Evolutionary conservation across 192 early-diverging fungal genomes (phyloP), one percentile per base, ranked within the genome.

Genomic region (Linnemannia exigua): DNA sequence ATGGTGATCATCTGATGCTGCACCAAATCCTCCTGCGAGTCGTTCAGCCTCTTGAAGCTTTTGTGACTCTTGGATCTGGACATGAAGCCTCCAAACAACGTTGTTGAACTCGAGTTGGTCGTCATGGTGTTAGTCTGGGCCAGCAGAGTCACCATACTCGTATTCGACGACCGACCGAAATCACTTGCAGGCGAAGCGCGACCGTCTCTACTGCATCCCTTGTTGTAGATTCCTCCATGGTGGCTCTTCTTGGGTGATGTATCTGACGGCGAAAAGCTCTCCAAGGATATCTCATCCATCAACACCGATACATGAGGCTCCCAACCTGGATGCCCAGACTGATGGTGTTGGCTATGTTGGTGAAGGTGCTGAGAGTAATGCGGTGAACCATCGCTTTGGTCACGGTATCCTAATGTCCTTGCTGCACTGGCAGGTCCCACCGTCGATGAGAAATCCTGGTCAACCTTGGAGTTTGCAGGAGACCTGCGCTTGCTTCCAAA

Each of bases 281-380:
- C 77, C 15, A 79, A 72, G 1, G 77, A 84, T 41, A 84, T 79
- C 11, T 84, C 77, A 25, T 84, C 82, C 77, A 84, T 84, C 50
- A 48, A 17, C 22, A 84, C 75, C 1, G 81, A 77, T 1, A 84
- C 41, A 22, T 84, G 81, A 31, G 81, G 75, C 61, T 58, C 54
- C 47, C 54, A 67, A 16, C 22, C 22, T 36, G 77, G 54, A 9
- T 44, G n/a, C 50, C n/a, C n/a, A 11, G 52, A 41, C 68, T 70
- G 69, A 31, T 70, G 33, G 35, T n/a, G 17, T 3, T 35, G 70
- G 15, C 37, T 22, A 11, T 37, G 46, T 6, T 22, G 67, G 36
- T 33, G 25, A 4, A 33, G 67, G 5, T 68, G n/a, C 25, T 25
- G 46, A 72, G 70, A 48, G 6, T 44, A 47, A 3, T 16, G 36